A percentile compares a stretch with the other conserved stretches of the same genome.
phyloP scores from a whole-genome alignment of 371 early-diverging fungal species.

The Mortierella sp. region DNA sequence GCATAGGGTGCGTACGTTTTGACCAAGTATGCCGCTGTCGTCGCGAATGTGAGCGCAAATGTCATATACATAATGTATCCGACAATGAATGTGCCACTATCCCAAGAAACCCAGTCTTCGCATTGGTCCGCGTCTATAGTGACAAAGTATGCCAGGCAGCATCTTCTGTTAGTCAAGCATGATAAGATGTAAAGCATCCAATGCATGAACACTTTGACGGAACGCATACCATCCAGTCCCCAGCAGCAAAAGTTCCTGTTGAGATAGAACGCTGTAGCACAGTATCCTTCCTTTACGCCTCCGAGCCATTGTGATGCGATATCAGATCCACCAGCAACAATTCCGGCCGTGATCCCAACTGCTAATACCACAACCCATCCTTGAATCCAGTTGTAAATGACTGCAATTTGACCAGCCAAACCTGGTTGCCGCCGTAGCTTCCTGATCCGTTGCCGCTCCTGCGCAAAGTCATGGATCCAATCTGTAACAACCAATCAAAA shows the following conservation, averaged over 20 bases:
- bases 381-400: constrained; percentile 80
- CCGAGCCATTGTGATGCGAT: constrained; percentile 83
- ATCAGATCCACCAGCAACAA: constrained; percentile 87
- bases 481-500: constrained; percentile 60
- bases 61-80: constrained; percentile 52
- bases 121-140: constrained; percentile 45
- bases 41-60: constrained; percentile 61
- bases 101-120: constrained; percentile 67
- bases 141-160: background rate
- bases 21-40: constrained; percentile 62
- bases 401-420: constrained; percentile 64
- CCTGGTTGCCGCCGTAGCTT: constrained; percentile 68
- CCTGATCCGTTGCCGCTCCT: constrained; percentile 85
- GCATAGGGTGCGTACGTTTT: constrained; percentile 80
- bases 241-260: constrained; percentile 94
- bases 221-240: constrained; percentile 67
- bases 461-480: constrained; percentile 92
- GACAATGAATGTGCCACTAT: constrained; percentile 52
- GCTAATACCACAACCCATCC: constrained; percentile 87
- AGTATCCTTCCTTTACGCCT: constrained; percentile 87
- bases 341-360: constrained; percentile 77
- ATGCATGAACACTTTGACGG: background rate
- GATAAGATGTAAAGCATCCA: background rate
- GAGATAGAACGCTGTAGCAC: constrained; percentile 83
- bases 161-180: background rate